Percentiles rank a stretch among this genome's conserved stretches.
Conservation (phyloP, 352 stramenopile species). For the Phytophthora pisi region DNA sequence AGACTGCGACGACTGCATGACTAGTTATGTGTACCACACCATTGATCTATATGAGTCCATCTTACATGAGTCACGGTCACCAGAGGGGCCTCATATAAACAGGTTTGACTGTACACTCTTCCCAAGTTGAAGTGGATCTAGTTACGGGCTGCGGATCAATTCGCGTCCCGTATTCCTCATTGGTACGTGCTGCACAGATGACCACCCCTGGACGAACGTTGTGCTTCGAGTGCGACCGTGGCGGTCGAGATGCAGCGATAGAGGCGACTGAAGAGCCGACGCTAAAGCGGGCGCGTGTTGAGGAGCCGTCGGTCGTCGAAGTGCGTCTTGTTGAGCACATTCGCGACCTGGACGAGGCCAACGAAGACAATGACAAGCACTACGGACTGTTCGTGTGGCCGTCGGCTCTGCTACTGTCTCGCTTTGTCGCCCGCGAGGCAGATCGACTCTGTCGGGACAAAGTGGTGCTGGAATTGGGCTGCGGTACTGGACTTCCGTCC, state of each 20-base stretch:
- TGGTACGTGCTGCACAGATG: constrained; percentile 25
- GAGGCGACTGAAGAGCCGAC: constrained; percentile 1
- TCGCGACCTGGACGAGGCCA: constrained; percentile 41
- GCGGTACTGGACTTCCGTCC: constrained; percentile 66
- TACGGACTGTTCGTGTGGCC: constrained; percentile 79
- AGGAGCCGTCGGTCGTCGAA: constrained; percentile 20
- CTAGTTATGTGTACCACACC: no score
- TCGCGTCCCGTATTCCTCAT: constrained; percentile 26
- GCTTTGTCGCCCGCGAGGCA: constrained; percentile 49
- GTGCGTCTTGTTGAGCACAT: constrained; percentile 68
- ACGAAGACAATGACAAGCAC: constrained; percentile 52
- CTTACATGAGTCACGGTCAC: no score
- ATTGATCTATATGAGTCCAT: no score
- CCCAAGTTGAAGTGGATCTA: constrained; percentile 24
- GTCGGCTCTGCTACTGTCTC: constrained; percentile 54
- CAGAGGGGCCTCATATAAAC: no score
- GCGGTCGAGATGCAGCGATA: not conserved
- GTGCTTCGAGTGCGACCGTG: constrained; percentile 18
- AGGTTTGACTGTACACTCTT: no score
- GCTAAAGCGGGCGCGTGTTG: constrained; percentile 30
- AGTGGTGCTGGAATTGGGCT: constrained; percentile 66
- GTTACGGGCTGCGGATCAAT: constrained; percentile 12
- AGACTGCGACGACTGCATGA: no score
- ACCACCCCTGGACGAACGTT: constrained; percentile 22
- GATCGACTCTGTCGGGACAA: constrained; percentile 38